Percentiles rank a stretch among this genome's conserved stretches.
These are phyloP conservation scores for Gnaphalium uliginosum DNA, from an alignment of 129 eudicot genomes.

Conservation along the genomic window DNA sequence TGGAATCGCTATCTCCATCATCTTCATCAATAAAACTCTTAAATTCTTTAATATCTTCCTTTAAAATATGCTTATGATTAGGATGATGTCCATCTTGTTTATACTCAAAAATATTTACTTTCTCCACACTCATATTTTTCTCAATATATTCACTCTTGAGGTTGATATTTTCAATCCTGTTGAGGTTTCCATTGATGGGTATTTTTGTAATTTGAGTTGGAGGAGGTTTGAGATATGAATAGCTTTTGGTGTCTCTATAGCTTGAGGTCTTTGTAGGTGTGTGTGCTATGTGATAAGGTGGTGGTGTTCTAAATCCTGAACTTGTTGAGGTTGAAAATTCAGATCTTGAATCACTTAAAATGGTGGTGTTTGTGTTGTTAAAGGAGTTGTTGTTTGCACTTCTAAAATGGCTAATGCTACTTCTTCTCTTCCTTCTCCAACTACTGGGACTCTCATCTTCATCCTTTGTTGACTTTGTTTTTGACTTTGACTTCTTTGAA, in stretches of 20 bases:
- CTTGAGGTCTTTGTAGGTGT: conserved; percentile 55
- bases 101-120: conserved; percentile 21
- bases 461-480: conserved; percentile 51
- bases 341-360: conserved; percentile 44
- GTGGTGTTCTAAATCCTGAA: conserved; percentile 81
- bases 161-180: conserved; percentile 43
- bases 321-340: conserved; percentile 43
- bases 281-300: conserved; percentile 44
- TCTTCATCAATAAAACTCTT: conserved; percentile 46
- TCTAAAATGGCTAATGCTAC: conserved; percentile 78
- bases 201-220: conserved; percentile 30
- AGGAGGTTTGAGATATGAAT: conserved; percentile 37
- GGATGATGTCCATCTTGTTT: conserved; percentile 17
- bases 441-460: conserved; percentile 60
- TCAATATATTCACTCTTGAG: conserved; percentile 34
- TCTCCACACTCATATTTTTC: conserved; percentile 37
- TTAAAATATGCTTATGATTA: conserved; percentile 22
- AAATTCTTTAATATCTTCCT: conserved; percentile 34
- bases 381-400: conserved; percentile 32
- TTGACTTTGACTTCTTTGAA: conserved; percentile 60
- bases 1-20: conserved; percentile 93
- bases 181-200: conserved; percentile 35
- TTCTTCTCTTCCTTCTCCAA: conserved; percentile 79
- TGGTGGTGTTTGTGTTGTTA: conserved; percentile 19
- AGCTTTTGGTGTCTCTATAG: conserved; percentile 39